phyloP scores from a whole-genome alignment of 305 asterid species.

The Fraxinus albicans region DNA sequence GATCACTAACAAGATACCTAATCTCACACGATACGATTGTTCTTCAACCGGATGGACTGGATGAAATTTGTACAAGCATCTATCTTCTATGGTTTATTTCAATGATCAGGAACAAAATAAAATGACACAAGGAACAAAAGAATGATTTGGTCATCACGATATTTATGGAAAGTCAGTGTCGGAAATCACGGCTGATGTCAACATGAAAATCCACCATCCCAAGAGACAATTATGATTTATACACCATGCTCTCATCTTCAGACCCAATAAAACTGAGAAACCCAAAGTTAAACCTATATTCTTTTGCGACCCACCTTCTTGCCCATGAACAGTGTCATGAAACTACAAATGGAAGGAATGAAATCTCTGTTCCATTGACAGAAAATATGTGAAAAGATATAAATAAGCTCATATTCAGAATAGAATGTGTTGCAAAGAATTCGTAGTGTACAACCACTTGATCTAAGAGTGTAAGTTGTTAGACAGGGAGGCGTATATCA shows the following conservation, averaged over 20 bases:
- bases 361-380: not conserved
- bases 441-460: not conserved
- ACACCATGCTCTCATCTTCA: not conserved
- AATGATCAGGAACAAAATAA: not conserved
- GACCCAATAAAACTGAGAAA: slow-evolving; percentile 1
- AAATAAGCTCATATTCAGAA: slow-evolving; percentile 5
- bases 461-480: slow-evolving; percentile 9
- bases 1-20: not conserved
- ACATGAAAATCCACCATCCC: not conserved
- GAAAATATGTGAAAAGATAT: not conserved
- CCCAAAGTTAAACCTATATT: not conserved
- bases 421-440: not conserved
- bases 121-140: not conserved
- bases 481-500: not conserved
- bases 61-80: not conserved
- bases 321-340: not conserved
- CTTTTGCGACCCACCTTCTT: not conserved
- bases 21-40: not conserved
- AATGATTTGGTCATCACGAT: not conserved
- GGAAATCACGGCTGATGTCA: not conserved
- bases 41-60: not conserved
- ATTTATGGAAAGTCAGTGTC: not conserved
- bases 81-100: not conserved
- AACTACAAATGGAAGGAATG: slow-evolving; percentile 4
- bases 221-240: not conserved